Conservation (phyloP, 116 monocot genomes). For the Phalaenopsis hybrid region DNA sequence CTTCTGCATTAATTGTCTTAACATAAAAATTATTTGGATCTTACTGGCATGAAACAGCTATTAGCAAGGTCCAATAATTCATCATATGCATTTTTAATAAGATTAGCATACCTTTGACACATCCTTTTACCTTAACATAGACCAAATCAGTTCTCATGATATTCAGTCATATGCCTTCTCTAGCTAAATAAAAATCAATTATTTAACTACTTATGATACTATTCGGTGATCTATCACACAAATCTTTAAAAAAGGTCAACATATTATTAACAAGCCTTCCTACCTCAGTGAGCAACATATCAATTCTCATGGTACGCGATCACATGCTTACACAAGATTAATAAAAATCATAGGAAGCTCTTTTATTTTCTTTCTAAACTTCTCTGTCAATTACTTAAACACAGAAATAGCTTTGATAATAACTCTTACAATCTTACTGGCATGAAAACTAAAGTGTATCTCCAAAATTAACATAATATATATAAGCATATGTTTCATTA, state of each 20-base stretch:
- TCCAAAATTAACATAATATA: neutral
- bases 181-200: too few species aligned
- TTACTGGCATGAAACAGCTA: too few species aligned
- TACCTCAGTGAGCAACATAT: neutral
- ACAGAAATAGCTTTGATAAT: neutral
- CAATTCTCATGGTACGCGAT: neutral
- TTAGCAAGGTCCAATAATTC: too few species aligned
- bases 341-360: neutral
- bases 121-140: too few species aligned
- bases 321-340: neutral
- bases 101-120: too few species aligned
- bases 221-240: neutral
- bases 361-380: neutral
- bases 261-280: neutral
- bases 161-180: too few species aligned
- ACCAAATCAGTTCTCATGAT: too few species aligned
- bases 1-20: too few species aligned
- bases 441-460: neutral
- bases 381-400: neutral
- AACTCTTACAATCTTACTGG: neutral
- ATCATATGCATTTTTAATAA: too few species aligned
- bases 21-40: too few species aligned
- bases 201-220: neutral
- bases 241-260: neutral
- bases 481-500: neutral